phyloP scores from a whole-genome alignment of 148 eudicot species.

The Dianthus caryophyllus region DNA sequence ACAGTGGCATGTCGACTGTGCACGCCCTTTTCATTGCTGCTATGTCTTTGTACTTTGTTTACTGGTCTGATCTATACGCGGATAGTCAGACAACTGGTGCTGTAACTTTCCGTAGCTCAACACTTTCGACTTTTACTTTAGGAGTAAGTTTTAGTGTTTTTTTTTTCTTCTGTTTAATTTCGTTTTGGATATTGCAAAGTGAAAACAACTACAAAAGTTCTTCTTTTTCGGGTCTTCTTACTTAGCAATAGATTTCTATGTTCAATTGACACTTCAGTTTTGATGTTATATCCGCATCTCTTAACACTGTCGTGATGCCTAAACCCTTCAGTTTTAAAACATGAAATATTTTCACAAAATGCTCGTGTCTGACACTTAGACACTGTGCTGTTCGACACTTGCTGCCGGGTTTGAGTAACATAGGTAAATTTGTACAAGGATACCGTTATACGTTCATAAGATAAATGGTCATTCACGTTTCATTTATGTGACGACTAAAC shows the following conservation, averaged over 20 bases:
- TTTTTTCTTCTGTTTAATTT: no score
- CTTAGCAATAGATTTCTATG: no score
- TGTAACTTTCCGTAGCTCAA: slow-evolving; percentile 70
- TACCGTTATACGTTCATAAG: background rate
- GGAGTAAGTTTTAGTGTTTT: slow-evolving; percentile 60
- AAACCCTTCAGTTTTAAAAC: no score
- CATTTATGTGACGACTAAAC: background rate
- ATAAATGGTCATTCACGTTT: background rate
- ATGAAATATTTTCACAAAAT: no score
- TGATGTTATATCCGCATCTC: no score
- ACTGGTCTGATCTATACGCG: slow-evolving; percentile 88
- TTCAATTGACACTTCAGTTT: no score
- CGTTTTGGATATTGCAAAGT: no score
- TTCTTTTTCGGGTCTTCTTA: no score
- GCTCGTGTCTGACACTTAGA: background rate
- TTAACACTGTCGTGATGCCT: no score
- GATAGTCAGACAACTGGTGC: slow-evolving; percentile 43
- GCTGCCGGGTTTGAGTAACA: background rate
- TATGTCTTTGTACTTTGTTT: slow-evolving; percentile 83
- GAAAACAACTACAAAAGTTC: no score
- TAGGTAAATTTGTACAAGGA: background rate
- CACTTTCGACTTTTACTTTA: slow-evolving; percentile 70
- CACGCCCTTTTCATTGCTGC: slow-evolving; percentile 83
- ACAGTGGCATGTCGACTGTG: slow-evolving; percentile 80
- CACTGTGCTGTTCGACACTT: background rate